phyloP scores from a whole-genome alignment of 257 asterid species.

The Asclepias syriaca region DNA sequence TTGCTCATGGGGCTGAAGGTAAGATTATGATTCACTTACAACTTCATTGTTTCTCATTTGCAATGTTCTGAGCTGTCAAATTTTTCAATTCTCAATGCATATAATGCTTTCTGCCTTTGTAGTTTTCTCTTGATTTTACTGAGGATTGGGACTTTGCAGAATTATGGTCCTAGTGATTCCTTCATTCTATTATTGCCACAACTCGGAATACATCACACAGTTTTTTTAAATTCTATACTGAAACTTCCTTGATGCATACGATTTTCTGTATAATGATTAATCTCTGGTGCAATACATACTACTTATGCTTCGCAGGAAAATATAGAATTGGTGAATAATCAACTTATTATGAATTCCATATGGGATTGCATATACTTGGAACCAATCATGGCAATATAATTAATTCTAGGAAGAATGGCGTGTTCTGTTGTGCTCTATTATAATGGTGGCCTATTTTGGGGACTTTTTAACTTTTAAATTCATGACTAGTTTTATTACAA shows the following conservation, averaged over 20 bases:
- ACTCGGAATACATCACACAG: background rate
- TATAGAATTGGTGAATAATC: too few species aligned
- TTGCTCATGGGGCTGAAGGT: constrained; percentile 81
- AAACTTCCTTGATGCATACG: background rate
- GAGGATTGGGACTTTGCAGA: background rate
- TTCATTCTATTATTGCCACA: background rate
- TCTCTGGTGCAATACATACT: too few species aligned
- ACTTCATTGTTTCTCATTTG: background rate
- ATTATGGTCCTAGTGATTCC: background rate
- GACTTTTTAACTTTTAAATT: too few species aligned
- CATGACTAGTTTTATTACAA: too few species aligned
- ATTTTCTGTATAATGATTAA: too few species aligned
- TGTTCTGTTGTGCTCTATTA: too few species aligned
- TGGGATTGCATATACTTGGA: too few species aligned
- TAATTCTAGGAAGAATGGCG: too few species aligned
- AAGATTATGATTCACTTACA: constrained; percentile 4
- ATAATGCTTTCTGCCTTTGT: background rate
- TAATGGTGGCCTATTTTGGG: too few species aligned
- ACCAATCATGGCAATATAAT: too few species aligned
- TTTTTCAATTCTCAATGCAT: background rate
- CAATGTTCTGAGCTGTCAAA: background rate
- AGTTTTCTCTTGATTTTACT: background rate
- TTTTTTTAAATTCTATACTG: background rate
- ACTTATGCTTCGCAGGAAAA: too few species aligned
- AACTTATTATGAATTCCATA: too few species aligned